Evolutionary conservation across 2,329 filamentous ascomycete species (phyloP).

Genomic region (Ophiostoma sp.): DNA sequence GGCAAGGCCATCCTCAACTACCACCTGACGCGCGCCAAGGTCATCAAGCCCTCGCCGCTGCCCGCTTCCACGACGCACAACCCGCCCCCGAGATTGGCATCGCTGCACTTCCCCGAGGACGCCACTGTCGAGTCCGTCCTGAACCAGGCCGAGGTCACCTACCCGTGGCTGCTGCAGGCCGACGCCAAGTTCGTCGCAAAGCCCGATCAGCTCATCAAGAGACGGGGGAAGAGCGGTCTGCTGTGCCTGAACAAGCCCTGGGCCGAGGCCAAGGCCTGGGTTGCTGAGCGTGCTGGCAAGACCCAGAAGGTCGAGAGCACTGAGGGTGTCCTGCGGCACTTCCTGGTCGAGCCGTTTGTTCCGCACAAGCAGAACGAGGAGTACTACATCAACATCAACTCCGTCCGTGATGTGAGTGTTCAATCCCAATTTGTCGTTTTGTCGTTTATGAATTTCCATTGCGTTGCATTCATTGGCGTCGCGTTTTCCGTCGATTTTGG

Average conservation of each 20-base stretch:
- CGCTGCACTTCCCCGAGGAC: constrained; percentile 89
- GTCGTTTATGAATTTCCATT: not conserved
- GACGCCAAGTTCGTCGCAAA: constrained; percentile 96
- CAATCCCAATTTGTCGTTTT: constrained; percentile 14
- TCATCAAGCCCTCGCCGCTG: constrained; percentile 97
- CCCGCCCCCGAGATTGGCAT: constrained; percentile 84
- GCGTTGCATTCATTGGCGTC: not conserved
- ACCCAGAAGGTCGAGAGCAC: constrained; percentile 89
- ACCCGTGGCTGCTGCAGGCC: constrained; percentile 85
- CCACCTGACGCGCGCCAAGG: constrained; percentile 94
- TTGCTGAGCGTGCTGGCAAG: constrained; percentile 90
- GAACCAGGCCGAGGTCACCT: constrained; percentile 92
- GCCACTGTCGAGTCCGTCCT: constrained; percentile 79
- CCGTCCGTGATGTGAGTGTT: constrained; percentile 91
- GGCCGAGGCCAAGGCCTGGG: constrained; percentile 90
- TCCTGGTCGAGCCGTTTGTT: constrained; percentile 97
- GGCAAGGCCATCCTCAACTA: constrained; percentile 99
- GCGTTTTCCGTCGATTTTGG: not conserved
- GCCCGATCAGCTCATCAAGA: constrained; percentile 99
- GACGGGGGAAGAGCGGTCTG: constrained; percentile 97
- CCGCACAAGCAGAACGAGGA: constrained; percentile 93
- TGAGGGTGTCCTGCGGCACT: constrained; percentile 84
- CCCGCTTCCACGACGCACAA: constrained; percentile 85
- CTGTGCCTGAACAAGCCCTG: constrained; percentile 96
- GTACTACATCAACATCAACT: constrained; percentile 99